Conservation (phyloP, 1,284 basidiomycete genomes). For the Apiotrichum gamsii region DNA sequence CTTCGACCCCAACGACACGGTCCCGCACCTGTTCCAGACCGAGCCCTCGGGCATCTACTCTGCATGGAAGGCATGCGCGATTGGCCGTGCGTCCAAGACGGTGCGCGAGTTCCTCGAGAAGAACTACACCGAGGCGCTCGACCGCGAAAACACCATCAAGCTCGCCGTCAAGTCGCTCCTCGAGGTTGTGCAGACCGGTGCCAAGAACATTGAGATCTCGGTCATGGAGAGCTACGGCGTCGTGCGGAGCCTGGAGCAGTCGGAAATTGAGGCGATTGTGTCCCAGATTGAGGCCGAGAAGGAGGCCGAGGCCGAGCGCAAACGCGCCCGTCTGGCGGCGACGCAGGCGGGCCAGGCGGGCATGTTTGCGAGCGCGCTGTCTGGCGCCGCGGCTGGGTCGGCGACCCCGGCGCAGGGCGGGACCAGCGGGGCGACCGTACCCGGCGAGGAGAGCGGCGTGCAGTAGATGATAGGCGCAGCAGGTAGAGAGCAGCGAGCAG, state of each 20-base stretch:
- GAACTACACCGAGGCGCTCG: conserved; percentile 89
- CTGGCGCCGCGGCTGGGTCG: conserved; percentile 20
- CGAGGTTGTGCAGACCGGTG: conserved; percentile 98
- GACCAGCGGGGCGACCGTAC: conserved; percentile 25
- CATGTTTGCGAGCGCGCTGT: conserved; percentile 34
- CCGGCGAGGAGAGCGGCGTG: conserved; percentile 37
- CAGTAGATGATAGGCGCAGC: conserved; percentile 23
- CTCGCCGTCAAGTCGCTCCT: conserved; percentile 91
- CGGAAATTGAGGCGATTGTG: conserved; percentile 86
- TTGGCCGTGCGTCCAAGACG: conserved; percentile 95
- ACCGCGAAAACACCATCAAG: conserved; percentile 85
- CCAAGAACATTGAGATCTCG: conserved; percentile 97
- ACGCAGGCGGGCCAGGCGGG: conserved; percentile 50
- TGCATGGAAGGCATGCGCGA: conserved; percentile 99
- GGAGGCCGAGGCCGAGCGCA: conserved; percentile 88
- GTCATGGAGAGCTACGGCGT: conserved; percentile 92
- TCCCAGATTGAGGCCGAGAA: conserved; percentile 89
- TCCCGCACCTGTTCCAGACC: conserved; percentile 88
- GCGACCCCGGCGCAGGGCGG: conserved; percentile 19
- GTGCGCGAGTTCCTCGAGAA: conserved; percentile 98
- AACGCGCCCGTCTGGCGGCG: conserved; percentile 67
- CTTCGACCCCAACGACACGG: conserved; percentile 87
- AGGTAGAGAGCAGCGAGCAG: neutral
- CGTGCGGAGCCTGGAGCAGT: conserved; percentile 78
- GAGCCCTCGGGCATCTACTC: conserved; percentile 98